A percentile compares a stretch with the other conserved stretches of the same genome.
These are phyloP conservation scores for Aschersonia sp. DNA, from an alignment of 2,329 filamentous ascomycete species.

Conservation along the genomic window DNA sequence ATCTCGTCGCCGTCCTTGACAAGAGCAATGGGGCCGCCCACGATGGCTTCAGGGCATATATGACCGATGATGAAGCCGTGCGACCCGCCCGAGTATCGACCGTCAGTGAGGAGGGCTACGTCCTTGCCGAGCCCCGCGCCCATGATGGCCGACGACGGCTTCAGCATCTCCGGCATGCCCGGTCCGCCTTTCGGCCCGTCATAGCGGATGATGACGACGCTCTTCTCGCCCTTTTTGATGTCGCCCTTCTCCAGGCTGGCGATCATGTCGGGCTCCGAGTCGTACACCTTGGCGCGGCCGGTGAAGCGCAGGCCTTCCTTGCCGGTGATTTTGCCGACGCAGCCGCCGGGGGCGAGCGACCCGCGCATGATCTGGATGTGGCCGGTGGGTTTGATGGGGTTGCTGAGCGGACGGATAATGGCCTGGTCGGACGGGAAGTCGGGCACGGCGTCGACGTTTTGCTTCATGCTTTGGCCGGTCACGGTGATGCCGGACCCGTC, in stretches of 20 bases:
- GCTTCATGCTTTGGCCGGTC: constrained; percentile 76
- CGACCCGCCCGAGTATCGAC: constrained; percentile 65
- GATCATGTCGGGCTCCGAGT: constrained; percentile 74
- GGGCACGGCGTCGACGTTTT: constrained; percentile 68
- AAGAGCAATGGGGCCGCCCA: constrained; percentile 72
- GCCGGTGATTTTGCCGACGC: constrained; percentile 86
- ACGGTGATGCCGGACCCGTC: constrained; percentile 71
- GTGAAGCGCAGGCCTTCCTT: constrained; percentile 80
- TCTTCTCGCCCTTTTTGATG: constrained; percentile 75
- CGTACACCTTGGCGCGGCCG: constrained; percentile 69
- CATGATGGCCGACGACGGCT: constrained; percentile 88
- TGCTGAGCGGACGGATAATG: constrained; percentile 66
- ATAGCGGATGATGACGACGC: constrained; percentile 83
- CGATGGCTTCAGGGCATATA: constrained; percentile 76
- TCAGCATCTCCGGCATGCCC: constrained; percentile 91
- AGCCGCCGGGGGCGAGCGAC: constrained; percentile 71
- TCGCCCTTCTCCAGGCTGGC: constrained; percentile 59
- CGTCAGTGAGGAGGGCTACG: constrained; percentile 61
- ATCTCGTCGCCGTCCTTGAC: constrained; percentile 71
- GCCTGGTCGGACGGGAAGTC: constrained; percentile 63
- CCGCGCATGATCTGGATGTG: constrained; percentile 83
- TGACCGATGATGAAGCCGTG: constrained; percentile 83
- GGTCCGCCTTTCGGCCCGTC: constrained; percentile 89
- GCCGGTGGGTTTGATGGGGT: constrained; percentile 76
- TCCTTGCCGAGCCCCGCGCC: constrained; percentile 70